Base-by-base conservation (phyloP, 345 rosid genomes). In the Lepidium africanum region DNA sequence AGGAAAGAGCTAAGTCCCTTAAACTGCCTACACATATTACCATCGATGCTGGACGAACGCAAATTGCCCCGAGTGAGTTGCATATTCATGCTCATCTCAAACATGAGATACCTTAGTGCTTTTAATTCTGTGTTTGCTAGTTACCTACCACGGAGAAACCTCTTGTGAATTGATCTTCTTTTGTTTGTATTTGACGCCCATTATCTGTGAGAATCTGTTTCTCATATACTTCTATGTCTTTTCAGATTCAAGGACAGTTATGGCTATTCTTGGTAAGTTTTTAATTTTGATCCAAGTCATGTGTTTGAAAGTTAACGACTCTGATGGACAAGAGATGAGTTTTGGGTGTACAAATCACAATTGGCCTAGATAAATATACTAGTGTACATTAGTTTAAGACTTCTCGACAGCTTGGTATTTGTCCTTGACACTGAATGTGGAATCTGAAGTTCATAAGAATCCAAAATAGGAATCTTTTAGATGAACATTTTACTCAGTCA, bases 201-300 rank as follows among this genome's bases (percentile, higher is more conserved):
- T 40, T 51, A 43, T 66, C 39, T 35, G 55, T 4, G 3, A 16
- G 43, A 19, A 47, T 54, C 14, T 68, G 59, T 46, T n/a, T 46
- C 63, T 70, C 46, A 71, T 38, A 51, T 17, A 9, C 41, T 38
- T 65, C 3, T 59, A 59, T 30, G 39, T 62, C 51, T 52, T 69
- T 66, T 67, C 97, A 94, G 99, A 91, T 86, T 94, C 99, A 65
- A 87, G 97, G 86, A 94, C 99, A 1, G 99, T 94, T 74, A 94
- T 94, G 99, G 96, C 99, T 57, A 85, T 94, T 79, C 90, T 94
- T 65, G 99, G 98, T 93, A 78, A 82, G 88, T 42, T 67, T 27
- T 37, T 67, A 35, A 46, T 32, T 59, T 10, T 36, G 0, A 42
- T 43, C 51, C 57, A 69, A 27, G 51, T 25, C 49, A 49, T 75